Evolutionary conservation across 2,329 filamentous ascomycete species (phyloP).

Genomic region (Claviceps sp.): DNA sequence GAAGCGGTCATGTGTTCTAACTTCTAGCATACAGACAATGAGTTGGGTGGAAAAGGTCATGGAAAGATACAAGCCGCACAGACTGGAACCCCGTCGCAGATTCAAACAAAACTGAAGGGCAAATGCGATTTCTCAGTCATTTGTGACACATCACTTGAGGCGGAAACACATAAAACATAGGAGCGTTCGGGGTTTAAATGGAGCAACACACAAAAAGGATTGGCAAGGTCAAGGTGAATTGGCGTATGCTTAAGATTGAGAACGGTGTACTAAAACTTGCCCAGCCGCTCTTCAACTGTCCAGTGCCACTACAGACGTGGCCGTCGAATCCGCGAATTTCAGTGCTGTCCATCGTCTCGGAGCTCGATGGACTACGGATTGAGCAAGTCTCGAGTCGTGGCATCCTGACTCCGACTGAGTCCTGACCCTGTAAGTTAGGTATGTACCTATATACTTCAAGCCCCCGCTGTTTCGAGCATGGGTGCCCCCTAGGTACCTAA

Average conservation of each 20-base stretch:
- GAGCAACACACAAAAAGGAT: background rate
- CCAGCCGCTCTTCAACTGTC: too few relatives aligned
- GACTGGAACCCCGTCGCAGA: background rate
- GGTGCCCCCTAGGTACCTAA: background rate
- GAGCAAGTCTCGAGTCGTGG: constrained; percentile 7
- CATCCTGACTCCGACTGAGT: background rate
- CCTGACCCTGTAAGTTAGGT: background rate
- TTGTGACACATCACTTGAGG: background rate
- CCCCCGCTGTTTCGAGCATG: constrained; percentile 3
- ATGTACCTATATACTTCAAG: background rate
- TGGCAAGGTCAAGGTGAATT: background rate
- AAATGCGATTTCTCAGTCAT: background rate
- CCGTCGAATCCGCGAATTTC: too few relatives aligned
- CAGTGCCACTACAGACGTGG: too few relatives aligned
- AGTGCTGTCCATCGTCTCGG: background rate
- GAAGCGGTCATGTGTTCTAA: too few relatives aligned
- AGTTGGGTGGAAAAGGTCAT: too few relatives aligned
- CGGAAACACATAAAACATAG: background rate
- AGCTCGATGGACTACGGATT: constrained; percentile 5
- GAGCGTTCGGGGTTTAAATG: background rate
- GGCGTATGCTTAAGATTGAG: too few relatives aligned
- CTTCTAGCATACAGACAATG: too few relatives aligned
- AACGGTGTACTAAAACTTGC: too few relatives aligned
- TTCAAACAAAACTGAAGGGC: background rate
- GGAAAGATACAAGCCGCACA: background rate